phyloP scores from a whole-genome alignment of 1,284 basidiomycete genomes.

The Naganishia liquefaciens region DNA sequence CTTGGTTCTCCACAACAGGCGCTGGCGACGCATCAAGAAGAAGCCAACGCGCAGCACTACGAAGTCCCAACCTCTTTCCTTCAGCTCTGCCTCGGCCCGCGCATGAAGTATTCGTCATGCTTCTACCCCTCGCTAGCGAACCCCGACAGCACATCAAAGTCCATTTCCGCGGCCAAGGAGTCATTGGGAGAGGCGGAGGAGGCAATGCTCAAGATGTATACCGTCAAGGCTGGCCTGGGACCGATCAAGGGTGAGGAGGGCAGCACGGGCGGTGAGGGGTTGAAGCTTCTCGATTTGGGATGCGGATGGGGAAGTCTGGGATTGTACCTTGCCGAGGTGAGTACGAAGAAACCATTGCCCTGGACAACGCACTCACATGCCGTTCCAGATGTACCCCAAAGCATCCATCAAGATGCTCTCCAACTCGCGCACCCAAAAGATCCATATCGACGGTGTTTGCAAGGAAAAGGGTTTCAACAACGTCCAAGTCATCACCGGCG shows the following conservation, averaged over 20 bases:
- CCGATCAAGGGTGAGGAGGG: slow-evolving; percentile 31
- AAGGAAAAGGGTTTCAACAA: slow-evolving; percentile 62
- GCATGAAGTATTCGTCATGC: slow-evolving; percentile 71
- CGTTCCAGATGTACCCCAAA: slow-evolving; percentile 68
- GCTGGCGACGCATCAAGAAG: slow-evolving; percentile 69
- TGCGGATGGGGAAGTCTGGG: slow-evolving; percentile 77
- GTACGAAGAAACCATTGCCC: slow-evolving; percentile 24
- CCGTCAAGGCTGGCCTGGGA: slow-evolving; percentile 64
- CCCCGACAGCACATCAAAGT: slow-evolving; percentile 22
- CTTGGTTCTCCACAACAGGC: slow-evolving; percentile 54
- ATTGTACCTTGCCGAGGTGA: slow-evolving; percentile 66
- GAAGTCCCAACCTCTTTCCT: slow-evolving; percentile 72
- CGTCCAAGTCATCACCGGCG: slow-evolving; percentile 68
- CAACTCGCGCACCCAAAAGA: slow-evolving; percentile 72
- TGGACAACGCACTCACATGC: neutral
- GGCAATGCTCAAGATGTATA: slow-evolving; percentile 70
- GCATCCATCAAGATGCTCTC: slow-evolving; percentile 67
- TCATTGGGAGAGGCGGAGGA: slow-evolving; percentile 69
- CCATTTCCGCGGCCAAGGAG: slow-evolving; percentile 58
- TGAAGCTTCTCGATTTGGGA: slow-evolving; percentile 70
- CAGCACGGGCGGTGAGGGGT: slow-evolving; percentile 58
- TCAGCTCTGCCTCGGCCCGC: slow-evolving; percentile 64
- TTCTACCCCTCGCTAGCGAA: slow-evolving; percentile 60
- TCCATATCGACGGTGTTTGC: slow-evolving; percentile 64
- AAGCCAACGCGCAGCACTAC: slow-evolving; percentile 78